These are phyloP conservation scores for Lippia alba DNA, from an alignment of 305 asterid genomes.

Conservation along the genomic window DNA sequence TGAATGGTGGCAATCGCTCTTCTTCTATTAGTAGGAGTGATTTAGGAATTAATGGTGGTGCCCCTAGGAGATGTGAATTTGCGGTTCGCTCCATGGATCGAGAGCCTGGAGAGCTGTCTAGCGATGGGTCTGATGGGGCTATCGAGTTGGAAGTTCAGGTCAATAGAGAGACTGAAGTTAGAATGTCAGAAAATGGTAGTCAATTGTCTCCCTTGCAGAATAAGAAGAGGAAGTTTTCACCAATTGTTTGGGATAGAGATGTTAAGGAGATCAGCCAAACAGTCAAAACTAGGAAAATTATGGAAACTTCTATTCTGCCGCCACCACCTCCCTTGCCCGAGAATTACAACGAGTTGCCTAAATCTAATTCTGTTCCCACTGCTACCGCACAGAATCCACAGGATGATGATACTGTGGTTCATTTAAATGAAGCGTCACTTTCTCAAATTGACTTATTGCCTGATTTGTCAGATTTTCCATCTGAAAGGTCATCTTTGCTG, in stretches of 20 bases:
- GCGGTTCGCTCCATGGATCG: constrained; percentile 47
- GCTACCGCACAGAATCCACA: constrained; percentile 36
- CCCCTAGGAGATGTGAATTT: constrained; percentile 41
- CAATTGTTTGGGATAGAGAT: constrained; percentile 90
- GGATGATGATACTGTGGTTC: constrained; percentile 36
- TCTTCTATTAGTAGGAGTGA: constrained; percentile 52
- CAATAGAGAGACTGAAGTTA: constrained; percentile 41
- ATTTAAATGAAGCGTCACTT: constrained; percentile 41
- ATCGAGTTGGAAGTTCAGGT: constrained; percentile 47
- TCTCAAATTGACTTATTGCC: constrained; percentile 36
- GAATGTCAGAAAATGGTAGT: constrained; percentile 43
- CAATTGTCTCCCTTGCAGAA: constrained; percentile 40
- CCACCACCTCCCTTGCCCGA: constrained; percentile 39
- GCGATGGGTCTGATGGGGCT: constrained; percentile 82
- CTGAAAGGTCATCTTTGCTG: constrained; percentile 39
- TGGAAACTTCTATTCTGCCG: constrained; percentile 34
- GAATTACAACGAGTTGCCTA: constrained; percentile 33
- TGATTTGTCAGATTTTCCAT: constrained; percentile 45
- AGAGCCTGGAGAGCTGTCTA: constrained; percentile 90
- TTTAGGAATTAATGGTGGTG: constrained; percentile 55
- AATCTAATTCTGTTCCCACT: constrained; percentile 37
- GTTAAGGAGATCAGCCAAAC: constrained; percentile 48
- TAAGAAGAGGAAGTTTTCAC: constrained; percentile 78
- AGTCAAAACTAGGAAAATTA: constrained; percentile 39
- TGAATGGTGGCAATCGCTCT: constrained; percentile 52